Percentiles rank a stretch among this genome's conserved stretches.
Conservation (phyloP, 768 basidiomycete species). For the Trametes meyenii region DNA sequence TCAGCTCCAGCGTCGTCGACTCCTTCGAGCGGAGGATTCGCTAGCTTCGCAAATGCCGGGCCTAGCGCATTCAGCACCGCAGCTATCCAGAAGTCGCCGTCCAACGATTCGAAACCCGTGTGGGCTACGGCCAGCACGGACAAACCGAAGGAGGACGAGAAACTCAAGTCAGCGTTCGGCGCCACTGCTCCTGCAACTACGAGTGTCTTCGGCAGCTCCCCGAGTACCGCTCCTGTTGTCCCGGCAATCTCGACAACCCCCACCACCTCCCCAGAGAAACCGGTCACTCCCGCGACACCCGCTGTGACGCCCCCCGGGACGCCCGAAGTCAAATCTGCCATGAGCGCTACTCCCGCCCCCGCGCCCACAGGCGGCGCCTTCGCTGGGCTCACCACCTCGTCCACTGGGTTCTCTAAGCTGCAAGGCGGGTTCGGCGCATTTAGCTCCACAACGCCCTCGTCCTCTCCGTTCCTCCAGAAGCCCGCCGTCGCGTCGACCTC, state of each 20-base stretch:
- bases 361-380: conserved; percentile 21
- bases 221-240: neutral
- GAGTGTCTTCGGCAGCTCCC: neutral
- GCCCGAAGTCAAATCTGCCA: neutral
- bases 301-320: neutral
- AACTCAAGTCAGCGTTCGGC: conserved; percentile 3
- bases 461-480: conserved; percentile 17
- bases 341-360: neutral
- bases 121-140: conserved; percentile 4
- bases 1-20: conserved; percentile 3
- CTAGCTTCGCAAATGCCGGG: conserved; percentile 9
- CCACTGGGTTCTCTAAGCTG: conserved; percentile 22
- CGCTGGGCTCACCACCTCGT: conserved; percentile 20
- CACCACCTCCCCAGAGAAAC: conserved; percentile 5
- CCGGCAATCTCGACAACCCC: neutral
- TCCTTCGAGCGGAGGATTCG: conserved; percentile 8
- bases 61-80: conserved; percentile 10
- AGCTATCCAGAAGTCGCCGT: neutral
- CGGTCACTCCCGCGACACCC: neutral
- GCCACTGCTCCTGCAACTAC: neutral
- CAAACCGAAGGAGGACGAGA: conserved; percentile 4
- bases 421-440: conserved; percentile 26
- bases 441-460: conserved; percentile 2
- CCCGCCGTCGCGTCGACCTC: neutral
- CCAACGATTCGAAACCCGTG: conserved; percentile 8